These are phyloP conservation scores for Aspergillus haitiensis DNA, from an alignment of 495 filamentous ascomycete species.

Conservation along the genomic window DNA sequence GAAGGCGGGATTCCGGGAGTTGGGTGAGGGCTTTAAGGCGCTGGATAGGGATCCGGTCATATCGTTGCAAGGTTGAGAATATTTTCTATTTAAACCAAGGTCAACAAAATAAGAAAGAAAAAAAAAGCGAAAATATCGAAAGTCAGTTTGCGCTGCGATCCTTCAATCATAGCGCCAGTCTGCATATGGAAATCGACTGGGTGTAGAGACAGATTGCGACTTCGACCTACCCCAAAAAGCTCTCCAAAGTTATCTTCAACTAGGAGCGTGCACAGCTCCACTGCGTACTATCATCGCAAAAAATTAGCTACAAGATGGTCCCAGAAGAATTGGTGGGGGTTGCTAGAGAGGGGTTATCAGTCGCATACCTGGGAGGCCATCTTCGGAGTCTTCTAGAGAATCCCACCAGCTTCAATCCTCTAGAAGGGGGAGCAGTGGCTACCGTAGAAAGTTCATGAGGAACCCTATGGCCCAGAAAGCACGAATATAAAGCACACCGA, in stretches of 20 bases:
- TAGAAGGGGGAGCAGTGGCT: slow-evolving; percentile 65
- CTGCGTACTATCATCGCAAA: slow-evolving; percentile 50
- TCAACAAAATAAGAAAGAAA: background rate
- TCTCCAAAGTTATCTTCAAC: slow-evolving; percentile 86
- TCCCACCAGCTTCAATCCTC: slow-evolving; percentile 61
- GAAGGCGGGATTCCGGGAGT: slow-evolving; percentile 67
- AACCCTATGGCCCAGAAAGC: background rate
- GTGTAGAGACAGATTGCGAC: no score
- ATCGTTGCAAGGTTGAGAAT: slow-evolving; percentile 71
- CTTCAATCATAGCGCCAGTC: no score
- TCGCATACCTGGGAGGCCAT: slow-evolving; percentile 57
- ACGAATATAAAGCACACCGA: background rate
- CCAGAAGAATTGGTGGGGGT: slow-evolving; percentile 18
- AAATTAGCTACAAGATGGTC: slow-evolving; percentile 35
- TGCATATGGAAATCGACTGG: no score
- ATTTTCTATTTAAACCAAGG: slow-evolving; percentile 55
- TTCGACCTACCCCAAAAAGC: slow-evolving; percentile 76
- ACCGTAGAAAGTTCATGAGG: slow-evolving; percentile 54
- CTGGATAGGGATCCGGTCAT: slow-evolving; percentile 73
- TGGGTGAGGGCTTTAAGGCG: slow-evolving; percentile 65
- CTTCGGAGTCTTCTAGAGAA: slow-evolving; percentile 61
- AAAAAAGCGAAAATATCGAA: slow-evolving; percentile 12
- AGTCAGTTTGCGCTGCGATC: background rate
- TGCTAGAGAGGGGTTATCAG: slow-evolving; percentile 12
- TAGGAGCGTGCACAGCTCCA: slow-evolving; percentile 86